Evolutionary conservation across 352 stramenopile genomes (phyloP), one percentile per base, ranked within the genome.

Genomic region (Plasmopara halstedii): DNA sequence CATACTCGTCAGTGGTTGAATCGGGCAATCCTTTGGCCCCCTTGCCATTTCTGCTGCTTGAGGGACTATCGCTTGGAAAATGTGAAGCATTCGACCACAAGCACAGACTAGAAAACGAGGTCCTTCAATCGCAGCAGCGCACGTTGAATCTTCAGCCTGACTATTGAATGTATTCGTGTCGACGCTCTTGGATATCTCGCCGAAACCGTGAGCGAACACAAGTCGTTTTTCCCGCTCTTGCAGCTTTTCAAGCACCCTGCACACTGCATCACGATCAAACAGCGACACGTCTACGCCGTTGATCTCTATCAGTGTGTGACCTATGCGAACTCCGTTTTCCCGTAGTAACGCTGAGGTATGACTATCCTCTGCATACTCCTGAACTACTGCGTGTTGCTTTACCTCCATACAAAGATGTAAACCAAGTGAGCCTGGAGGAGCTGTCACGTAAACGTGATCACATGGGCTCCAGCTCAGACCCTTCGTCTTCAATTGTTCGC

Each of bases 341-440:
- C 52, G 49, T 4, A 87, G 32, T 13, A 69, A 45, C 0, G 29
- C 15, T 7, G 70, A 72, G 14, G 65, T 86, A 14, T 42, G 46
- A 27, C 62, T 73, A 9, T 83, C 75, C 6, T 65, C 35, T 2
- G 74, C 69, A 50, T 83, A 83, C 0, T 63, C 71, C 27, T 78
- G 70, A 0, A 87, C 64, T 3, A 87, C 53, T 0, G 70, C 74
- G 20, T 78, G 65, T 27, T 78, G 41, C 23, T 77, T 57, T 14
- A 82, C 53, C 27, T 84, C 72, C 10, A 67, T 76, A 42, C 59
- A 73, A 7, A 89, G 51, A 42, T 83, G 70, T 9, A 89, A 42
- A 13, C 74, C 74, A 20, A 89, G 52, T 2, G 78, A 69, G 5
- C 74, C 78, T 21, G 66, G 27, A 23, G 57, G 55, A 21, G 82